Percentiles rank a stretch among this genome's conserved stretches.
phyloP scores from a whole-genome alignment of 2,329 filamentous ascomycete species.

The Pseudophaeomoniella oleicola region DNA sequence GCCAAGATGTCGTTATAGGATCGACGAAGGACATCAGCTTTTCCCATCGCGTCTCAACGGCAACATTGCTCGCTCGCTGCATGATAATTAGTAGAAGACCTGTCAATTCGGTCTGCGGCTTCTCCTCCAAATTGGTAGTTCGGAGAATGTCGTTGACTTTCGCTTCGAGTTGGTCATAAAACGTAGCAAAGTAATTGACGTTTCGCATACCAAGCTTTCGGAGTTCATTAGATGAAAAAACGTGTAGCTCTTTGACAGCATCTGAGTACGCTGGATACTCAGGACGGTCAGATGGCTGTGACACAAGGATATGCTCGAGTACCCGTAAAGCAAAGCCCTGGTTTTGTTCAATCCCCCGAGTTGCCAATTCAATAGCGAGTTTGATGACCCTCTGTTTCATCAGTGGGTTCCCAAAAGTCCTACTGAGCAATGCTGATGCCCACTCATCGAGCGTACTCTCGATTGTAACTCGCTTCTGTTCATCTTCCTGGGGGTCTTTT shows the following conservation, averaged over 20 bases:
- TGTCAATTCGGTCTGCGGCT: constrained; percentile 70
- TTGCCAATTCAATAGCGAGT: constrained; percentile 71
- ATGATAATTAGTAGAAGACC: constrained; percentile 91
- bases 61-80: constrained; percentile 68
- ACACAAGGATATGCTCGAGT: constrained; percentile 78
- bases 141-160: constrained; percentile 70
- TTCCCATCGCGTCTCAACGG: constrained; percentile 53
- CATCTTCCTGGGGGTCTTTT: constrained; percentile 34
- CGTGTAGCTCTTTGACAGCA: constrained; percentile 76
- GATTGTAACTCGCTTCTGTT: constrained; percentile 22
- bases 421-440: constrained; percentile 23
- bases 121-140: constrained; percentile 61
- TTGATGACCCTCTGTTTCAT: constrained; percentile 71
- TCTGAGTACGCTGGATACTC: constrained; percentile 66
- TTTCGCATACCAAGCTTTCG: constrained; percentile 81
- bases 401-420: constrained; percentile 52
- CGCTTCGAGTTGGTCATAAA: constrained; percentile 74
- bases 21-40: constrained; percentile 64
- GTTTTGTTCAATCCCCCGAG: constrained; percentile 62
- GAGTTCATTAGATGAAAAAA: constrained; percentile 71
- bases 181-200: constrained; percentile 74
- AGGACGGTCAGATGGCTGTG: constrained; percentile 58
- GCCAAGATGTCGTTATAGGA: constrained; percentile 73
- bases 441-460: constrained; percentile 25
- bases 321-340: constrained; percentile 75